Base-by-base conservation (phyloP, 371 early-diverging fungal species). In the Mortierella sp. region DNA sequence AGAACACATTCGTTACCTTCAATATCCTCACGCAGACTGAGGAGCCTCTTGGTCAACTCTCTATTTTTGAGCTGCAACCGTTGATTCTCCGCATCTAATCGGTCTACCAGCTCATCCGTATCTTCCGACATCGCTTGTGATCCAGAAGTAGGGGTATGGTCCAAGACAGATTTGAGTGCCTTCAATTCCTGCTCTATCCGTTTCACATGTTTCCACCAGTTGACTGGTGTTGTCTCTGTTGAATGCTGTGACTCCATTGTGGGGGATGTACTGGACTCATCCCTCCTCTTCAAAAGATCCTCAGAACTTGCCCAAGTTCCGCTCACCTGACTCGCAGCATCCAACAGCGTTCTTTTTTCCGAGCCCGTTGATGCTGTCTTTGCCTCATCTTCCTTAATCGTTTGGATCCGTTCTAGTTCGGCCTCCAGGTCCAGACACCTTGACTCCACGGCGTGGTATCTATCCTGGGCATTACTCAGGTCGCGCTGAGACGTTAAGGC, bases 121-220 rank as follows among this genome's bases (percentile, higher is more conserved):
- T 23, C 17, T 21, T 30, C 17, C 2, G 39, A 37, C 12, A 14
- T 42, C 15, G 56, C 17, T 42, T 8, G 5, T 23, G 8, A 21
- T 14, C 48, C 14, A 12, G 48, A 32, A 0, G 44, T 4, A 0
- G 44, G 6, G n/a, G 43, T 32, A 6, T 24, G 39, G 17, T 49
- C 59, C 47, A 73, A 28, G 2, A 14, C 53, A 12, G 32, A 19
- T 24, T 73, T 67, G 21, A 68, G 68, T 6, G 53, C 56, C 2
- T 56, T 27, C 4, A 73, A n/a, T 50, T 73, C 68, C 17, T 59
- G 19, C 39, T 73, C 75, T 11, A 73, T 68, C 52, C 28, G 62
- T 14, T 58, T 42, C 15, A 73, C 53, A 43, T 68, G 75, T 23
- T 44, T 34, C 23, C 23, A 32, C 65, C 65, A 72, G 12, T 56